Evolutionary conservation across 2,329 filamentous ascomycete species (phyloP), one percentile per base, ranked within the genome.

Genomic region (Cryphonectria carpinicola): DNA sequence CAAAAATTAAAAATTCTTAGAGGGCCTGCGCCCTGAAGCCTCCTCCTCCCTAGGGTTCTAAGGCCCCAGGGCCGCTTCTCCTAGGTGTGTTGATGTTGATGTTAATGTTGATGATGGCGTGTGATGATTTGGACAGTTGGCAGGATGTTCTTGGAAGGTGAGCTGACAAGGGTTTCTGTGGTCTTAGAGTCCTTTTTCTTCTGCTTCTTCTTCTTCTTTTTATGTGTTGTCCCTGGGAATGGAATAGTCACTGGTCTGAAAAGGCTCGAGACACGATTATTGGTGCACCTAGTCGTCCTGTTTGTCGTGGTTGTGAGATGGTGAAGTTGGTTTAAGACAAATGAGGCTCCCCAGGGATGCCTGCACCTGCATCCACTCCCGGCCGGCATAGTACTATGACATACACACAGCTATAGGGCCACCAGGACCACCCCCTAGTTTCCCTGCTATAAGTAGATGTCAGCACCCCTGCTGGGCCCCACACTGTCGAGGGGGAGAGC

Each of bases 321-420:
- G 65, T 69, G 66, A 67, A 62, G 70, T 72, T 68, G 65, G 46
- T 68, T 60, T 67, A 65, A 68, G 69, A 60, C 39, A 68, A 54
- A 67, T 71, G 71, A 63, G 69, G 71, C 69, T 71, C 68, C 28
- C n/a, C 43, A 66, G 66, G 52, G n/a, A 67, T 66, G 66, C 46
- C 60, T 65, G 61, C 68, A 66, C 39, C 37, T 68, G 49, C 41
- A 66, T 61, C 61, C 70, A 69, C 60, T 67, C 63, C 67, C 68
- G 68, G 70, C 67, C 41, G 70, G 70, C 65, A 67, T 60, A 60
- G 19, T 49, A 49, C 19, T 46, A 19, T 46, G 6, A 14, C 46
- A 49, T 49, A n/a, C 37, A 49, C 46, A 49, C 8, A 49, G 22
- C 10, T 49, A 49, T 46, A 46, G 43, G 2, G 13, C 6, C 41